These are phyloP conservation scores for Lumnitzera littorea DNA, from an alignment of 345 rosid genomes.

Conservation along the genomic window DNA sequence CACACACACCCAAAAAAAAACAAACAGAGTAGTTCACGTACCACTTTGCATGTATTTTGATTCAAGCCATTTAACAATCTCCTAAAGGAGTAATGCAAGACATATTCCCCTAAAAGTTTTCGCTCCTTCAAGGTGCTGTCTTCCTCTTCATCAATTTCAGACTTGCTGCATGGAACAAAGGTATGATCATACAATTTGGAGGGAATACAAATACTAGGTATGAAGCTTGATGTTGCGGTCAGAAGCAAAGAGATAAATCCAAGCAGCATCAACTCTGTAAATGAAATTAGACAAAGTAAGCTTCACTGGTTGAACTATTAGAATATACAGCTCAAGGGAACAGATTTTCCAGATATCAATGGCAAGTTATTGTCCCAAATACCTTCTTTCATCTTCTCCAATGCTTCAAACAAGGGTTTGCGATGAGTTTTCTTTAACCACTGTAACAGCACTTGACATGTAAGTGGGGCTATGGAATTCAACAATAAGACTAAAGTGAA, in stretches of 20 bases:
- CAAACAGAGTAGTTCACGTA: constrained; percentile 15
- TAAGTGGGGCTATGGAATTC: too few relatives aligned
- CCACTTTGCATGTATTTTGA: constrained; percentile 67
- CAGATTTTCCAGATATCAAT: not conserved
- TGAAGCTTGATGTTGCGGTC: constrained; percentile 71
- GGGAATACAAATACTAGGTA: constrained; percentile 80
- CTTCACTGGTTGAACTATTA: not conserved
- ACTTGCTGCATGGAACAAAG: constrained; percentile 70
- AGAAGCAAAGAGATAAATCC: constrained; percentile 95
- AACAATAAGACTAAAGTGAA: too few relatives aligned
- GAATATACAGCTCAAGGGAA: not conserved
- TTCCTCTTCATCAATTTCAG: constrained; percentile 45
- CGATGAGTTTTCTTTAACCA: constrained; percentile 77
- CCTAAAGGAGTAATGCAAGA: constrained; percentile 28
- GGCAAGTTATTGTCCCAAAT: constrained; percentile 6
- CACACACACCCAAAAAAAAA: not conserved
- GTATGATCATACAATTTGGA: constrained; percentile 66
- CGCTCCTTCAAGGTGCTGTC: constrained; percentile 39
- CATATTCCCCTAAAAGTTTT: constrained; percentile 30
- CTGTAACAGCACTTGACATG: constrained; percentile 31
- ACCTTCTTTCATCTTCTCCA: constrained; percentile 99
- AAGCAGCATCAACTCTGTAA: constrained; percentile 92
- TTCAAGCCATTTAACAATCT: constrained; percentile 45
- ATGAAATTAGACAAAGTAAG: constrained; percentile 9
- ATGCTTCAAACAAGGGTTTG: constrained; percentile 71